A percentile compares a stretch with the other conserved stretches of the same genome.
These are phyloP conservation scores for Cynanchum wilfordii DNA, from an alignment of 257 asterid species.

Conservation along the genomic window DNA sequence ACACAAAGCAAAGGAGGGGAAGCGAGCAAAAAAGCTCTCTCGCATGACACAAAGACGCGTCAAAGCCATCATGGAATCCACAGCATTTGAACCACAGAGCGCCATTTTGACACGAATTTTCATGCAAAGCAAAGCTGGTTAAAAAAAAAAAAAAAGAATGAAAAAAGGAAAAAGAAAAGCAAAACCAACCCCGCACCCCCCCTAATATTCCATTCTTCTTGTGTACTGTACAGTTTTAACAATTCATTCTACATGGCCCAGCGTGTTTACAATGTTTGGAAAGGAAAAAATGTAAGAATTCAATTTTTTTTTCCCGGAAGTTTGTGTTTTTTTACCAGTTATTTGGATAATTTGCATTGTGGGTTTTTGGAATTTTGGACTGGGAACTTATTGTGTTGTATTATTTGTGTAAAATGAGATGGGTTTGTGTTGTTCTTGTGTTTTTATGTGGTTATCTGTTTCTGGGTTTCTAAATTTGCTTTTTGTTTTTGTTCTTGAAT, in stretches of 20 bases:
- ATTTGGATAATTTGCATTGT: constrained; percentile 1
- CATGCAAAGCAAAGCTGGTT: constrained; percentile 18
- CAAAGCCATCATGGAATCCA: constrained; percentile 26
- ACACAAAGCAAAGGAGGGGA: not conserved
- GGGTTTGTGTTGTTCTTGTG: not conserved
- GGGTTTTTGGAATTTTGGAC: not conserved
- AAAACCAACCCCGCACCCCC: constrained; percentile 6
- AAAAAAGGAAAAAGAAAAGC: constrained; percentile 9
- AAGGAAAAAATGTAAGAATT: constrained; percentile 32
- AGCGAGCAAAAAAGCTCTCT: constrained; percentile 8
- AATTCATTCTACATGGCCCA: constrained; percentile 30
- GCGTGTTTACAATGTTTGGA: constrained; percentile 33
- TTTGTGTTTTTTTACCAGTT: not conserved
- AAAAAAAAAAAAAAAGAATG: constrained; percentile 10
- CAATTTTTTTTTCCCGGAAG: not conserved
- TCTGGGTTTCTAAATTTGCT: constrained; percentile 1
- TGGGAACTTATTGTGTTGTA: not conserved
- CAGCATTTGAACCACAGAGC: constrained; percentile 31
- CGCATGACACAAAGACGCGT: not conserved
- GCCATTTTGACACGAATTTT: constrained; percentile 38
- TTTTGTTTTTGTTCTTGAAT: not conserved
- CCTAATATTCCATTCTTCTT: constrained; percentile 4
- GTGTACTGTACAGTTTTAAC: constrained; percentile 4
- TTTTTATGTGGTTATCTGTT: not conserved
- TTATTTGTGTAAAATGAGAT: not conserved